These are phyloP conservation scores for Pichia norvegensis DNA, from an alignment of 1,139 yeast species.

Conservation along the genomic window DNA sequence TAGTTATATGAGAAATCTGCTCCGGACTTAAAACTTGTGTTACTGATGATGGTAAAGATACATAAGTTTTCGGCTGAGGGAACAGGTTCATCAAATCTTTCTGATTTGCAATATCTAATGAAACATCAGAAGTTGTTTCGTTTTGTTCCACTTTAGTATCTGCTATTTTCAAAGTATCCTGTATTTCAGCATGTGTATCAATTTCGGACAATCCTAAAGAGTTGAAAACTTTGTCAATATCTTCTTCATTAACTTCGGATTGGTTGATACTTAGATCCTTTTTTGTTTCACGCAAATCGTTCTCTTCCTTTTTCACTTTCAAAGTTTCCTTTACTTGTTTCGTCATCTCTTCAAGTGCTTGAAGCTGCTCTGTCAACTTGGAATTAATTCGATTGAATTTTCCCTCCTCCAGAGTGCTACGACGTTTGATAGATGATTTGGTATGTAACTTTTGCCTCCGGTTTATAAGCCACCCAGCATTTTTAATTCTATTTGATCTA, in stretches of 20 bases:
- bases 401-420: background rate
- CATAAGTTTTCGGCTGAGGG: slow-evolving; percentile 22
- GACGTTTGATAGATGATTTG: background rate
- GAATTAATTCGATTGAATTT: slow-evolving; percentile 9
- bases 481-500: background rate
- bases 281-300: slow-evolving; percentile 15
- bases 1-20: slow-evolving; percentile 38
- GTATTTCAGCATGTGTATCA: background rate
- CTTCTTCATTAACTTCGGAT: slow-evolving; percentile 25
- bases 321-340: slow-evolving; percentile 27
- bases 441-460: background rate
- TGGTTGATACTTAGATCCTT: slow-evolving; percentile 15
- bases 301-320: slow-evolving; percentile 21
- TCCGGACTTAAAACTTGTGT: slow-evolving; percentile 38
- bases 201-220: slow-evolving; percentile 2
- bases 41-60: slow-evolving; percentile 37
- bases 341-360: slow-evolving; percentile 36
- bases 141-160: background rate
- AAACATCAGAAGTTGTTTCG: background rate
- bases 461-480: background rate
- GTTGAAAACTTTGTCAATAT: slow-evolving; percentile 27
- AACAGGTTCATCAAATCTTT: slow-evolving; percentile 19
- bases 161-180: background rate
- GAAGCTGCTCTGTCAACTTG: slow-evolving; percentile 31
- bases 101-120: slow-evolving; percentile 11